Evolutionary conservation across 495 filamentous ascomycete species (phyloP), one percentile per base, ranked within the genome.

Genomic region (Pseudomonodictys pantanalensis): DNA sequence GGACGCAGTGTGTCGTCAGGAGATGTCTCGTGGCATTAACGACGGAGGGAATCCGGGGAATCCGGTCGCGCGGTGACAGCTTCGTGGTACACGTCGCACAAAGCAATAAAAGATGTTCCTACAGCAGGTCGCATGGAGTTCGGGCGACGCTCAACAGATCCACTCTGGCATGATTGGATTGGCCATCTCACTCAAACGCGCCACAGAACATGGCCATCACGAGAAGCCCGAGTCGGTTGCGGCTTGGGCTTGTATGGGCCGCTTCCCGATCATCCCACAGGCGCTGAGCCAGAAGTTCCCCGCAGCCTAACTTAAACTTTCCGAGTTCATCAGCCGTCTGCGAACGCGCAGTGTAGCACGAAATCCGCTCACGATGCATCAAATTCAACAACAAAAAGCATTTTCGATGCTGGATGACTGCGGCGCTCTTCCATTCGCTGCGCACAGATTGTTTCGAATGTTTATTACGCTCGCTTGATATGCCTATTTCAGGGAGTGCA

Each of bases 51-150:
- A 15, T n/a, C 38, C 38, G 38, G 25, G 2, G 6, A 18, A 28
- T 54, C 5, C 32, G 39, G 33, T 53, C 41, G 22, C 23, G 17
- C 38, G 12, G 55, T 41, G 32, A 58, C 44, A 32, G 45, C 24
- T 20, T 18, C 35, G 30, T 49, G n/a, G 30, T 10, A 58, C 29
- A 45, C 6, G 55, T 49, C 38, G 32, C 55, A 58, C 55, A 23
- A 58, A 50, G 46, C 55, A 51, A 58, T 51, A 51, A 17, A 56
- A 48, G 41, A 5, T 41, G 42, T 56, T 32, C 42, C 42, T 46
- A 33, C n/a, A 48, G 15, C 25, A 45, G 26, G n/a, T 18, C 4
- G 38, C 38, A 18, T 41, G 38, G 15, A 41, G 38, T 41, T 41
- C 38, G 38, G 12, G 3, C 3, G 38, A 15, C 38, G 38, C 15